Base-by-base conservation (phyloP, 768 basidiomycete genomes). In the Lentinus brumalis region DNA sequence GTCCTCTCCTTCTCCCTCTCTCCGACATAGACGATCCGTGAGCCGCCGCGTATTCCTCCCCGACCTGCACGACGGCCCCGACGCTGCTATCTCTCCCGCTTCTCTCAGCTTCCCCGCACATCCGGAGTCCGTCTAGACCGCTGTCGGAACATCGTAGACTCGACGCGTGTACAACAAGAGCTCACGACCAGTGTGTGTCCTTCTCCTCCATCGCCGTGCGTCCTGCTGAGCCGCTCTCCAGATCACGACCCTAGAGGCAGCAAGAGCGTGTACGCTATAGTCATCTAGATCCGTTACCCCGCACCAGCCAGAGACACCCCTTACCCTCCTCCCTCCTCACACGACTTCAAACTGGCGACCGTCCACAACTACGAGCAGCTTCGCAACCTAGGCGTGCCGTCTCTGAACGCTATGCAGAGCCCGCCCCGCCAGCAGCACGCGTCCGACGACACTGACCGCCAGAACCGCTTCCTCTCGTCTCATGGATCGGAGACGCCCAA, bases 381-480 rank as follows among this genome's bases (percentile, higher is more conserved):
- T 16, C 66, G 30, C 53, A 61, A 62, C 50, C 67, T 70, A 40
- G 69, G 69, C 60, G 31, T 61, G 35, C 67, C 70, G 10, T 68
- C 72, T 46, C 56, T 66, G 52, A 59, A 53, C 60, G 74, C 65
- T 55, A 78, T 81, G 75, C 70, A 71, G 57, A 69, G 73, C 32
- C 66, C 66, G 53, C 71, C 60, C 56, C 67, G 68, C 53, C 74
- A 77, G 62, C 75, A 77, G 51, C 68, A 73, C 47, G 53, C 56
- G 49, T 64, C 62, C 26, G 83, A 85, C 67, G 84, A 86, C 51
- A 77, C 80, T 62, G 87, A 87, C 73, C 83, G 87, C 59, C 78
- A 75, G 70, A 86, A 84, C 75, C 81, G 86, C 63, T 87, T 88
- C 71, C 80, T 83, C 57, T 72, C 71, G 56, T 71, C 75, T 44